Evolutionary conservation across 345 rosid species (phyloP), one percentile per base, ranked within the genome.

Genomic region (Physaria fendleri): DNA sequence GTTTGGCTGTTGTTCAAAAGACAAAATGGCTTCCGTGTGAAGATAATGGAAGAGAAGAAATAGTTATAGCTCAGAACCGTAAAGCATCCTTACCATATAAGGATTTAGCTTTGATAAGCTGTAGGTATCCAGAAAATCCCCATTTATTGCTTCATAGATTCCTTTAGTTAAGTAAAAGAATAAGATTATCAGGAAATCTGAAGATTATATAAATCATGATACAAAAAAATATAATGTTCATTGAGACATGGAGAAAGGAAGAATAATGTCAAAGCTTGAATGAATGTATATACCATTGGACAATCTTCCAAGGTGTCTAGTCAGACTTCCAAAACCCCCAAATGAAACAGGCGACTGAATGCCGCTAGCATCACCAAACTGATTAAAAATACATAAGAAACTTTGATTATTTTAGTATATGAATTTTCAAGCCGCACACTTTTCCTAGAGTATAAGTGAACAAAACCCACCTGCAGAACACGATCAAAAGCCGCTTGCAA

Each of bases 301-400:
- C 53, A 92, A 71, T 75, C 98, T 88, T 20, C 78, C 81, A 17
- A 88, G 84, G 62, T 92, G 96, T 77, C 98, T 82, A 5, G 98
- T 86, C 76, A 92, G 80, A 83, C 98, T 92, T 72, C 95, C 98
- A 57, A 92, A 92, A 69, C 98, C 98, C 9, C 98, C 98, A 59
- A 92, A 92, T 29, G 96, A 92, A 65, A 92, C 98, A 55, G 98
- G 98, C 33, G 98, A 92, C 24, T 92, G 98, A 64, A 92, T 85
- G 52, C 98, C 98, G 22, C 98, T 92, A 53, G 98, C 98, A 76
- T 92, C 98, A 72, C 98, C 98, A 59, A 85, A 88, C 98, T 92
- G 52, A 52, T 66, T 52, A 54, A 50, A 62, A 39, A 18, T 16
- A 57, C 46, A 56, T 48, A 46, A 41, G 35, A 13, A 49, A 42